phyloP scores from a whole-genome alignment of 768 basidiomycete species.

The Cystofilobasidium ferigula region DNA sequence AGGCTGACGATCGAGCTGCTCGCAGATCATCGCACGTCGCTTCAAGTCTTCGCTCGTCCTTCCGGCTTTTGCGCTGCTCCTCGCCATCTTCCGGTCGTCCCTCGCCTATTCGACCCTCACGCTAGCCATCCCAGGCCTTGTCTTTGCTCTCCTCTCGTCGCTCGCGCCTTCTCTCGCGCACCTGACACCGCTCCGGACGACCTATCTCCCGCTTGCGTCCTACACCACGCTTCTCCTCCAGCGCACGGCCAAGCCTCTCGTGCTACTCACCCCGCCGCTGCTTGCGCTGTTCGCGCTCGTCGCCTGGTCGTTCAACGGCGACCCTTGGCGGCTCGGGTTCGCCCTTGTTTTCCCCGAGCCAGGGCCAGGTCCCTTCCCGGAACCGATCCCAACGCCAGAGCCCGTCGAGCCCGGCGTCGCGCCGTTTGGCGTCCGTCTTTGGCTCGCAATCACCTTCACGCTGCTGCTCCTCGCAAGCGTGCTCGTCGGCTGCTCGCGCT shows the following conservation, averaged over 20 bases:
- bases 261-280: background rate
- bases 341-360: background rate
- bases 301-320: background rate
- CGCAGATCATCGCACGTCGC: background rate
- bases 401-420: background rate
- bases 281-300: background rate
- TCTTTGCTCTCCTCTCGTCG: background rate
- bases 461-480: background rate
- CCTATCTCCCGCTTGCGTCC: background rate
- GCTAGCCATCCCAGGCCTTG: background rate
- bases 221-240: background rate
- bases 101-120: background rate
- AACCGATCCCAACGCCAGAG: background rate
- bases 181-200: background rate
- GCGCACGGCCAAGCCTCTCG: background rate
- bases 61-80: background rate
- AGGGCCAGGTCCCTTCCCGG: background rate
- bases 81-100: background rate
- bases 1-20: background rate
- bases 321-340: constrained; percentile 2
- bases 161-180: background rate
- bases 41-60: background rate
- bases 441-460: background rate
- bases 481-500: background rate
- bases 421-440: background rate